Conservation (phyloP, 495 filamentous ascomycete species). For the Barbatosphaeria neglecta region DNA sequence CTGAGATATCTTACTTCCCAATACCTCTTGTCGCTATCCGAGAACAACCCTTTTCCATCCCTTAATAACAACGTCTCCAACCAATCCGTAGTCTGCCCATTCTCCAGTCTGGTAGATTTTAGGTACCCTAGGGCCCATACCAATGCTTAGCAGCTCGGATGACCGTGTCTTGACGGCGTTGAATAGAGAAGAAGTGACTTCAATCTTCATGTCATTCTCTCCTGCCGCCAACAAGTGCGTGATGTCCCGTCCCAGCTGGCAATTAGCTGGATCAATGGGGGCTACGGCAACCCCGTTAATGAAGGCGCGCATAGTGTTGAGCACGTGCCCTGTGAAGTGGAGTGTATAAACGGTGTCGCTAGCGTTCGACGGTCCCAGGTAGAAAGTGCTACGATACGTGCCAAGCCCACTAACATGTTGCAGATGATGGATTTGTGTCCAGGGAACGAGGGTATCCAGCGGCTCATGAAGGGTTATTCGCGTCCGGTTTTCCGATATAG, state of each 20-base stretch:
- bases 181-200: slow-evolving; percentile 10
- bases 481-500: slow-evolving; percentile 1
- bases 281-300: slow-evolving; percentile 14
- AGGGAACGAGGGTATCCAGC: slow-evolving; percentile 19
- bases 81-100: slow-evolving; percentile 7
- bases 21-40: too few species aligned
- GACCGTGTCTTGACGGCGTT: slow-evolving; percentile 12
- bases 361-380: slow-evolving; percentile 17
- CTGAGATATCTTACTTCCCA: too few species aligned
- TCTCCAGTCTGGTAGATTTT: slow-evolving; percentile 1
- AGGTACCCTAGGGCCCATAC: slow-evolving; percentile 1
- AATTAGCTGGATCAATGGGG: slow-evolving; percentile 11
- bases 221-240: slow-evolving; percentile 7
- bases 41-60: too few species aligned
- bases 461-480: slow-evolving; percentile 23
- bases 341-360: slow-evolving; percentile 4
- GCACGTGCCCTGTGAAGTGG: slow-evolving; percentile 19
- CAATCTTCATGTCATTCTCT: slow-evolving; percentile 8
- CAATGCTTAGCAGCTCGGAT: slow-evolving; percentile 2
- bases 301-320: slow-evolving; percentile 17
- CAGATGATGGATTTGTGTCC: slow-evolving; percentile 26
- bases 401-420: slow-evolving; percentile 34
- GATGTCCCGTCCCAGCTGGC: slow-evolving; percentile 11
- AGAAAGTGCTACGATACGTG: slow-evolving; percentile 32
- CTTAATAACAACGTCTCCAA: slow-evolving; percentile 27